Base-by-base conservation (phyloP, 108 stramenopile species). In the Nitzschia sp. region DNA sequence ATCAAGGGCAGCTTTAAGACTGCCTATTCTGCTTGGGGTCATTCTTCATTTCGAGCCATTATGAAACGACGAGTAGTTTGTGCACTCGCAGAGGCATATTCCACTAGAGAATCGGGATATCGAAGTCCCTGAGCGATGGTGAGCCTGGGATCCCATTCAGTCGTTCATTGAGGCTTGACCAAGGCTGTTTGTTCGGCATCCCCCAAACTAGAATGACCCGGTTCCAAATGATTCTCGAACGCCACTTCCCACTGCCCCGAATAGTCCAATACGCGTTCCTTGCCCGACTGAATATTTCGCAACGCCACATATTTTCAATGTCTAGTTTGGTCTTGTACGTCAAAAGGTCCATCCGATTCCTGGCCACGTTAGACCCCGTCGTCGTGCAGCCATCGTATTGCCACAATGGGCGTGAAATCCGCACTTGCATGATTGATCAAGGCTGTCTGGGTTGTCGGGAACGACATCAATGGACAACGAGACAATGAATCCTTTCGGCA, bases 351-450 rank as follows among this genome's bases (percentile, higher is more conserved):
- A 25, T 21, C 18, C 21, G 4, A 19, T 46, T 48, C 18, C 4
- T n/a, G 57, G 2, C 30, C 19, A 27, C 48, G n/a, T 23, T 26
- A 3, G 24, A 30, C 26, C 6, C 34, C 33, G 8, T 2, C 5
- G 42, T 15, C 19, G 2, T 28, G 9, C 9, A 15, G 3, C 35
- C 35, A 57, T 57, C 25, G 65, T 3, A 66, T 51, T 6, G 32
- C 28, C 23, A 66, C 54, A 49, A 56, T 80, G 13, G 79, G 78
- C 60, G 80, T 85, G 2, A 69, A 34, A 11, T 42, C 34, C 33
- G 64, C 42, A 23, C 71, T 54, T 23, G 60, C 68, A 70, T 88
- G 87, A 60, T 85, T 85, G 28, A 88, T 85, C 64, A 85, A 79
- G 3, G 80, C 80, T n/a, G 74, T 77, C 17, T 75, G 68, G 13